A percentile compares a stretch with the other conserved stretches of the same genome.
These are phyloP conservation scores for Monilinia polystroma DNA, from an alignment of 2,329 filamentous ascomycete genomes.

Conservation along the genomic window DNA sequence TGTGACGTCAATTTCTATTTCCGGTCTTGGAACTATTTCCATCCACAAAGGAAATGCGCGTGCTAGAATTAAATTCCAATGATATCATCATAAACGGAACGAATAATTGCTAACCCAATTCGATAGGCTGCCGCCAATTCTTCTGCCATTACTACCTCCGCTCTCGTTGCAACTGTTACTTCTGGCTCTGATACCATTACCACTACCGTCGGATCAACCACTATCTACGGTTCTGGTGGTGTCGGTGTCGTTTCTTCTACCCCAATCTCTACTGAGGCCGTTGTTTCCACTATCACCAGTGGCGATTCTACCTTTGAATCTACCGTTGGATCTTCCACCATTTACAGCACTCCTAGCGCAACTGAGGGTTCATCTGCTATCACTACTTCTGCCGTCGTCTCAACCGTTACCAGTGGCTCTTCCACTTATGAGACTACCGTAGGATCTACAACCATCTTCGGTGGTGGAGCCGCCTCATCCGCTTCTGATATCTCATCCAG, in stretches of 20 bases:
- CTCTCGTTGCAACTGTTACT: constrained; percentile 26
- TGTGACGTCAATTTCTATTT: constrained; percentile 6
- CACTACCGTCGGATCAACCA: constrained; percentile 30
- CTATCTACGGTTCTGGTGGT: constrained; percentile 27
- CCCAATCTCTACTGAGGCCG: constrained; percentile 34
- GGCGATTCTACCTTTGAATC: constrained; percentile 31
- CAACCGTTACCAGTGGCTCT: constrained; percentile 26
- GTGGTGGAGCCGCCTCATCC: constrained; percentile 25
- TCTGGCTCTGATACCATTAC: constrained; percentile 27
- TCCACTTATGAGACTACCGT: constrained; percentile 28
- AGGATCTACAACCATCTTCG: constrained; percentile 30
- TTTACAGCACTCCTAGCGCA: constrained; percentile 26
- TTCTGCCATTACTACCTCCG: constrained; percentile 32
- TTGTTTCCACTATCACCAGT: constrained; percentile 31
- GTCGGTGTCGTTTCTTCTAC: constrained; percentile 20
- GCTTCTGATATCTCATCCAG: constrained; percentile 29
- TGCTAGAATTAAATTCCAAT: neutral
- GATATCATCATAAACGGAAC: neutral
- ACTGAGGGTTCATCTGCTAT: constrained; percentile 22
- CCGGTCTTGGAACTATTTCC: neutral
- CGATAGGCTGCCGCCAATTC: constrained; percentile 19
- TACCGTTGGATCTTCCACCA: constrained; percentile 35
- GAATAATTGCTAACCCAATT: constrained; percentile 14
- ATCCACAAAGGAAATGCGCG: neutral
- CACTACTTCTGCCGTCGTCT: constrained; percentile 27